Evolutionary conservation across 352 stramenopile genomes (phyloP), one percentile per base, ranked within the genome.

Genomic region (Peronospora farinosa): DNA sequence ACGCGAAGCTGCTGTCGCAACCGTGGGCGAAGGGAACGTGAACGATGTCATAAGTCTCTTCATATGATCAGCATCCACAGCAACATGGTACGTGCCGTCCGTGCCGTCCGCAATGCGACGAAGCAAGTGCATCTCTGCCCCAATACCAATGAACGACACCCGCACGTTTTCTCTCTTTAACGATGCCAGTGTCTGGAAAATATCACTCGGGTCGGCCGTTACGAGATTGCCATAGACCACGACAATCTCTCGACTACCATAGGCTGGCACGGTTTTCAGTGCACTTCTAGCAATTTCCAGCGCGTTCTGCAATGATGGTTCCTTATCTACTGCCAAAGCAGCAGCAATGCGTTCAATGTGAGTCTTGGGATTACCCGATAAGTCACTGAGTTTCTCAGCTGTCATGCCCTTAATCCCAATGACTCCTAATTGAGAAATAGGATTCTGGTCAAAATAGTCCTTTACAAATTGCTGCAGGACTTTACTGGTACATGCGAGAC

Each of bases 151-250:
- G 36, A 97, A 93, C 3, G 84, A 97, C 23, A 96, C 87, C 40
- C 92, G 81, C 47, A 98, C 87, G 30, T 92, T 87, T 36, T 95
- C 83, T 17, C 78, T 60, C 63, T 96, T 85, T 16, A 98, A 72
- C 42, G 82, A 70, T 6, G 92, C 79, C 13, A 99, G 79, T 13
- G 86, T 96, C 45, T 88, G 69, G 67, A 98, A 90, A 40, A 98
- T 96, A 67, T 98, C 86, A 31, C 95, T 93, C 5, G 96, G 95
- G 69, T 99, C 96, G 37, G 91, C 97, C 1, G 95, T 98, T 28
- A 92, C 90, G 7, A 99, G 71, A 54, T 90, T 97, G 30, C 88
- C 92, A 50, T 96, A 97, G 23, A 99, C 51, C 17, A 98, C 84
- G 6, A 99, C 66, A 41, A 98, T 78, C 74, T 96, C 82, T 13